Conservation (phyloP, 352 stramenopile species). For the Phytopythium vexans region DNA sequence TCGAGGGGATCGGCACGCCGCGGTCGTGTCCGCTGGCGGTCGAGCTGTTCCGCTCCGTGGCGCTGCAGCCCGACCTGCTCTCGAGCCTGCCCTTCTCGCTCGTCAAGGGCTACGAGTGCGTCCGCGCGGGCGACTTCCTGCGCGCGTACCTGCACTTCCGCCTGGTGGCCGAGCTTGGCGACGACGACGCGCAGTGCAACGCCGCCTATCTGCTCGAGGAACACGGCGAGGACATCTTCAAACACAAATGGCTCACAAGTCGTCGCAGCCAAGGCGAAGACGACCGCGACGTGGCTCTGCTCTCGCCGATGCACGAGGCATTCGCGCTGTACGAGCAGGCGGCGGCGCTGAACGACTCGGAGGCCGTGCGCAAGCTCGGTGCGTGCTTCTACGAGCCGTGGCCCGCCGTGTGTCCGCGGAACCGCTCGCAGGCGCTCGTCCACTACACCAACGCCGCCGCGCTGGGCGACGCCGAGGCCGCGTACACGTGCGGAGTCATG, state of each 20-base stretch:
- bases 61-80: constrained; percentile 48
- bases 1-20: constrained; percentile 45
- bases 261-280: not conserved
- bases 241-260: constrained; percentile 12
- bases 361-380: constrained; percentile 67
- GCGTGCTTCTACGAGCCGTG: constrained; percentile 64
- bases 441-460: constrained; percentile 45
- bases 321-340: constrained; percentile 53
- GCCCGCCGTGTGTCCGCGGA: constrained; percentile 44
- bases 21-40: constrained; percentile 43
- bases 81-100: constrained; percentile 59
- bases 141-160: constrained; percentile 72
- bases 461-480: constrained; percentile 58
- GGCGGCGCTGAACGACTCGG: constrained; percentile 60
- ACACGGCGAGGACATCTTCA: constrained; percentile 40
- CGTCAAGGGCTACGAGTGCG: constrained; percentile 63
- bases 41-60: constrained; percentile 58
- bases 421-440: constrained; percentile 49
- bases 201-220: constrained; percentile 72
- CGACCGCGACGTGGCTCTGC: constrained; percentile 2
- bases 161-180: constrained; percentile 54
- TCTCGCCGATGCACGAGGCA: constrained; percentile 34
- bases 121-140: constrained; percentile 54
- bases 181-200: constrained; percentile 64
- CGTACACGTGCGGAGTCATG: constrained; percentile 64